Percentiles rank a stretch among this genome's conserved stretches.
Evolutionary conservation across 2,329 filamentous ascomycete species (phyloP).

Genomic region (Alternaria novae-zelandiae): DNA sequence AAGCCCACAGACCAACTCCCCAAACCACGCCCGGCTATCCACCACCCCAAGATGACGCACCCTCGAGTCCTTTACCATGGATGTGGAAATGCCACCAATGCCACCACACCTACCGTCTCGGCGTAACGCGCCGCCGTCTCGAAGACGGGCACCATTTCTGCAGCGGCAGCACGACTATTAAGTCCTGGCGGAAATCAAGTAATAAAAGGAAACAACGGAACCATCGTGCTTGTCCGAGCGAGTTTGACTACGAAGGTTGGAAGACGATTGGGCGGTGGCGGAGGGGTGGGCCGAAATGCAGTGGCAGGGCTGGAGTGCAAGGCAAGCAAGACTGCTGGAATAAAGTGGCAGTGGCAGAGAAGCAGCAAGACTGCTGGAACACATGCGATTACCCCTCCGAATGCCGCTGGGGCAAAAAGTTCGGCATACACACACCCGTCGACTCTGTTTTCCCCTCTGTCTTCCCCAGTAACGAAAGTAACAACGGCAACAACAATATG

Average conservation of each 20-base stretch:
- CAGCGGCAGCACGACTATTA: constrained; percentile 52
- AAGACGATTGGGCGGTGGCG: constrained; percentile 55
- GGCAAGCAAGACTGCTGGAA: no score
- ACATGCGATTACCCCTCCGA: constrained; percentile 56
- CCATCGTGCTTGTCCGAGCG: constrained; percentile 54
- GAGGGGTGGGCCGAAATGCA: constrained; percentile 18
- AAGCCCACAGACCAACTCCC: neutral
- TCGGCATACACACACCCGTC: constrained; percentile 37
- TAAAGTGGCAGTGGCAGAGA: neutral
- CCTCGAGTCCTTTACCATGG: constrained; percentile 51
- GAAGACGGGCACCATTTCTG: constrained; percentile 63
- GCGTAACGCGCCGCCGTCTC: constrained; percentile 59
- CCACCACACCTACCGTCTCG: constrained; percentile 54
- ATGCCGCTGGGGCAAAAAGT: constrained; percentile 49
- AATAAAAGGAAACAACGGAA: constrained; percentile 22
- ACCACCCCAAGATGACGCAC: constrained; percentile 26
- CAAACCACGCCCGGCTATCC: constrained; percentile 15
- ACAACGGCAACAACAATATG: neutral
- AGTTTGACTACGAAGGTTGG: constrained; percentile 63
- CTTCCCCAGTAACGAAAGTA: neutral
- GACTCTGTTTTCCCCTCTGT: neutral
- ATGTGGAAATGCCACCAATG: constrained; percentile 63
- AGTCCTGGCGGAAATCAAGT: constrained; percentile 33
- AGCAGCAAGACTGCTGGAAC: constrained; percentile 51
- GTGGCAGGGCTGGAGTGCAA: no score